A percentile compares a stretch with the other conserved stretches of the same genome.
phyloP scores from a whole-genome alignment of 257 asterid species.

The Przewalskia tangutica region DNA sequence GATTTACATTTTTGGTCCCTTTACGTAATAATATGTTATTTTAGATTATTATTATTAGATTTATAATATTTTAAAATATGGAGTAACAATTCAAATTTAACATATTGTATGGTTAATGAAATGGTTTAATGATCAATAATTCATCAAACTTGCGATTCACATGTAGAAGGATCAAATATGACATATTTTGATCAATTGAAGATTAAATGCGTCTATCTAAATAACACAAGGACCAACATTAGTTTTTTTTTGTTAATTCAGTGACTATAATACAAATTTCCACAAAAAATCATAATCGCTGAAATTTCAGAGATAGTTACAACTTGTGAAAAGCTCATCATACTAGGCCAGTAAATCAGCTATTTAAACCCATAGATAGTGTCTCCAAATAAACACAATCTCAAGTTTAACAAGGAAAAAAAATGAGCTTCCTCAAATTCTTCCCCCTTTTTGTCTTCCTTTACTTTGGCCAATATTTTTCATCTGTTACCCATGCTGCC shows the following conservation, averaged over 20 bases:
- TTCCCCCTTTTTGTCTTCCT: neutral
- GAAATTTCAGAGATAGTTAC: neutral
- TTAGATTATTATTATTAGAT: neutral
- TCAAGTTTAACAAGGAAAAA: neutral
- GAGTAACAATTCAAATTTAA: neutral
- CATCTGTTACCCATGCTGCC: slow-evolving; percentile 15
- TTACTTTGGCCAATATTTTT: neutral
- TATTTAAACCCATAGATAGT: neutral
- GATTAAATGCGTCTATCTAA: neutral
- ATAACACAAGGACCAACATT: too few relatives aligned
- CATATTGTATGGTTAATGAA: neutral
- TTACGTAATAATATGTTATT: neutral
- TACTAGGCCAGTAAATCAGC: neutral
- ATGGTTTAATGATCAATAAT: too few relatives aligned
- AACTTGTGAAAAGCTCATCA: neutral
- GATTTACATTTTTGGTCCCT: neutral
- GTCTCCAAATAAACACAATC: neutral
- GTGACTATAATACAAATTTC: neutral
- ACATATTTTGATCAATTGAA: too few relatives aligned
- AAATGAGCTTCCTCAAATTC: slow-evolving; percentile 2
- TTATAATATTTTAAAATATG: neutral
- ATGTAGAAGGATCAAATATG: neutral
- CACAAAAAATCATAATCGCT: neutral
- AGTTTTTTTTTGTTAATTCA: too few relatives aligned
- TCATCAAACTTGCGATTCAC: neutral